phyloP scores from a whole-genome alignment of 352 stramenopile species.

The Phytophthora palmivora region DNA sequence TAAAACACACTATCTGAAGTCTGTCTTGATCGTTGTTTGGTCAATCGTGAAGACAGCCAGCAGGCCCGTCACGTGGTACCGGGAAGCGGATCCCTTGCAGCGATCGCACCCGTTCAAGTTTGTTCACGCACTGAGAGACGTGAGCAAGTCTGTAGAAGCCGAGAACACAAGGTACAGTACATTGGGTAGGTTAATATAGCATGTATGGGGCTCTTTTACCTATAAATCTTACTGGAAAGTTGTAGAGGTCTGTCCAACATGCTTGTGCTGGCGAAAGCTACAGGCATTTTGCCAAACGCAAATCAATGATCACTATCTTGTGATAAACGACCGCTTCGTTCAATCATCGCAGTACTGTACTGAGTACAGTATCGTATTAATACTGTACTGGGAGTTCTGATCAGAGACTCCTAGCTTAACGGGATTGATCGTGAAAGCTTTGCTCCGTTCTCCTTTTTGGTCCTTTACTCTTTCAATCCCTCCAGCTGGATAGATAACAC shows the following conservation, averaged over 20 bases:
- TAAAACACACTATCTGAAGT: background rate
- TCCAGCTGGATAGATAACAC: conserved; percentile 20
- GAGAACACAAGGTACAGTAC: background rate
- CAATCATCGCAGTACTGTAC: background rate
- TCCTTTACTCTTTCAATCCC: conserved; percentile 11
- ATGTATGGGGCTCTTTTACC: conserved; percentile 13
- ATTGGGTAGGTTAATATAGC: background rate
- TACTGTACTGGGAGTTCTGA: no score
- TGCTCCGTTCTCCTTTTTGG: conserved; percentile 8
- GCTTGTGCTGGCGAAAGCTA: conserved; percentile 1
- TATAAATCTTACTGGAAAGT: background rate
- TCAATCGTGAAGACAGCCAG: background rate
- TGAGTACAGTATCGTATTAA: no score
- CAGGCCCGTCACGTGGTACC: background rate
- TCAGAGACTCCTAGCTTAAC: background rate
- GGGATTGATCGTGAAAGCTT: conserved; percentile 5
- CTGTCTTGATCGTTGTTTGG: background rate
- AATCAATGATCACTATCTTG: background rate
- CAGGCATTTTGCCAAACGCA: background rate
- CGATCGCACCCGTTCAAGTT: conserved; percentile 1
- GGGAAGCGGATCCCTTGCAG: conserved; percentile 7
- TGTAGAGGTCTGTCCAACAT: conserved; percentile 4
- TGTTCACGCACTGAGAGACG: no score
- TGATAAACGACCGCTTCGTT: background rate
- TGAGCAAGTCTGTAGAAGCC: conserved; percentile 8